These are phyloP conservation scores for Incumbomyces delicatus DNA, from an alignment of 2,329 filamentous ascomycete genomes.

Conservation along the genomic window DNA sequence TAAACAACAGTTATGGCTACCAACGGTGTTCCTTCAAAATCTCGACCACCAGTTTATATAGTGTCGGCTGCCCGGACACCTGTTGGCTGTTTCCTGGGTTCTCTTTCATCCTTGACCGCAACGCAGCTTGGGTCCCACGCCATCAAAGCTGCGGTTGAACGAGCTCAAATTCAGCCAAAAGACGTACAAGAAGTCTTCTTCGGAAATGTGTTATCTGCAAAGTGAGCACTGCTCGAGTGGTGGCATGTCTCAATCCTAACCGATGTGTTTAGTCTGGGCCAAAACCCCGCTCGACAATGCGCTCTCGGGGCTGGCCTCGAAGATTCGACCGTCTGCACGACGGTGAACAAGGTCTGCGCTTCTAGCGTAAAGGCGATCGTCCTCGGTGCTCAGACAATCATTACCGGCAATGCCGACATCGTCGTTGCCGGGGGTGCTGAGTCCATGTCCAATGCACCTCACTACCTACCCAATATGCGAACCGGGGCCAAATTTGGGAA, in stretches of 20 bases:
- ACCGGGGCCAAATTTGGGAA: slow-evolving; percentile 89
- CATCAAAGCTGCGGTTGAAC: slow-evolving; percentile 84
- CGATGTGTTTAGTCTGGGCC: slow-evolving; percentile 59
- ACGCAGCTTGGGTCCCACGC: slow-evolving; percentile 79
- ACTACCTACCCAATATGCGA: slow-evolving; percentile 85
- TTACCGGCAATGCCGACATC: slow-evolving; percentile 85
- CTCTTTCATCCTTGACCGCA: slow-evolving; percentile 77
- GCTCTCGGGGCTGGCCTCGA: slow-evolving; percentile 79
- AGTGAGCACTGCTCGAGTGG: slow-evolving; percentile 44
- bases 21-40: slow-evolving; percentile 18
- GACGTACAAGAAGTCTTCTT: slow-evolving; percentile 96
- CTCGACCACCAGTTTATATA: slow-evolving; percentile 81
- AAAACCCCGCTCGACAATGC: slow-evolving; percentile 92
- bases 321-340: slow-evolving; percentile 72
- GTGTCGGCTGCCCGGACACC: slow-evolving; percentile 86
- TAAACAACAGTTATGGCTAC: slow-evolving; percentile 6
- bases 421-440: slow-evolving; percentile 91
- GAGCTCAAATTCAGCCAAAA: slow-evolving; percentile 75
- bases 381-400: slow-evolving; percentile 91
- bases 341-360: slow-evolving; percentile 98
- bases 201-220: slow-evolving; percentile 93
- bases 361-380: slow-evolving; percentile 91
- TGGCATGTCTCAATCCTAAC: background rate
- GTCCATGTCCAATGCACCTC: slow-evolving; percentile 96
- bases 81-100: slow-evolving; percentile 86